phyloP scores from a whole-genome alignment of 805 yeast genomes.

The Ogataea sp. region DNA sequence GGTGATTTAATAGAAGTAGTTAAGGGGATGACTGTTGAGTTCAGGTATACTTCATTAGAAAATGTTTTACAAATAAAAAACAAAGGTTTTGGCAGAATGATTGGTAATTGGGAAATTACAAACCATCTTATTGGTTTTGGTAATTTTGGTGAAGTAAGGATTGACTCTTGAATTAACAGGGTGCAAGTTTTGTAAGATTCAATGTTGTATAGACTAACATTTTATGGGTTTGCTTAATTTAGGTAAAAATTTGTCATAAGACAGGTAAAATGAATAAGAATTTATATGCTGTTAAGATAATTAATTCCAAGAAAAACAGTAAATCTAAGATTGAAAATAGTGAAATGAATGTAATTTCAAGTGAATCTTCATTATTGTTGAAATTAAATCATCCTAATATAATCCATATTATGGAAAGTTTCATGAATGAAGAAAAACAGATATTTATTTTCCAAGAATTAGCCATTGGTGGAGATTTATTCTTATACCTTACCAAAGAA shows the following conservation, averaged over 20 bases:
- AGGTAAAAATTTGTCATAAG: neutral
- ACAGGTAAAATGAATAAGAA: neutral
- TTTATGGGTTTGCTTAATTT: slow-evolving; percentile 7
- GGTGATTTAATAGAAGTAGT: slow-evolving; percentile 33
- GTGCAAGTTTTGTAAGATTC: too few species aligned
- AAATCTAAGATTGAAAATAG: too few species aligned
- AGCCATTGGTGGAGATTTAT: slow-evolving; percentile 94
- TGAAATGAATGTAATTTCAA: neutral
- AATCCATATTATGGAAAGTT: slow-evolving; percentile 65
- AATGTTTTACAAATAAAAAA: neutral
- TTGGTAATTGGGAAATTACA: slow-evolving; percentile 35
- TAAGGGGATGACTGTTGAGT: slow-evolving; percentile 14
- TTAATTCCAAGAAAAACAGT: neutral
- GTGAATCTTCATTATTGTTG: slow-evolving; percentile 44
- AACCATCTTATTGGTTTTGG: slow-evolving; percentile 43
- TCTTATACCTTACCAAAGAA: slow-evolving; percentile 78
- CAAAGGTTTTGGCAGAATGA: neutral
- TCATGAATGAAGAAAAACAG: slow-evolving; percentile 69
- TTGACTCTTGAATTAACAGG: too few species aligned
- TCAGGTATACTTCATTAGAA: slow-evolving; percentile 7
- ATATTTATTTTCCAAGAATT: slow-evolving; percentile 89
- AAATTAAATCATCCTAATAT: slow-evolving; percentile 84
- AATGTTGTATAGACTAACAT: too few species aligned
- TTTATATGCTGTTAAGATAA: neutral
- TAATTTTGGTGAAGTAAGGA: slow-evolving; percentile 46